These are phyloP conservation scores for Sesbania bispinosa DNA, from an alignment of 306 rosid species.

Conservation along the genomic window DNA sequence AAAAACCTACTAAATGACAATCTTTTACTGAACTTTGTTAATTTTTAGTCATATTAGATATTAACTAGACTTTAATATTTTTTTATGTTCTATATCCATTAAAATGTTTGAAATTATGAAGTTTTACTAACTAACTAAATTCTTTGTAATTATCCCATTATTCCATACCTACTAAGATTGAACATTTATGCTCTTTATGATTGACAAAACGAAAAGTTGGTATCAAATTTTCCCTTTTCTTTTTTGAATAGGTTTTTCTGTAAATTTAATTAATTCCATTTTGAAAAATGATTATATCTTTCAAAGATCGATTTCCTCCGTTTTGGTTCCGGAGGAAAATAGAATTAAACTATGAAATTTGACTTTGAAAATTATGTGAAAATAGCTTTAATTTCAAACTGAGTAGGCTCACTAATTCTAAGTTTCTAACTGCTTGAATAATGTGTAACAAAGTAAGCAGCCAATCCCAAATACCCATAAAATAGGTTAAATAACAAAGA, in stretches of 20 bases:
- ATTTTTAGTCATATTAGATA: too few relatives aligned
- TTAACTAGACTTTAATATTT: too few relatives aligned
- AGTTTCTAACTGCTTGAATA: neutral
- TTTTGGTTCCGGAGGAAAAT: neutral
- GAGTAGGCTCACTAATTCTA: neutral
- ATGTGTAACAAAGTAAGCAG: neutral
- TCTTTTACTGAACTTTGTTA: too few relatives aligned
- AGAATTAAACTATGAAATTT: neutral
- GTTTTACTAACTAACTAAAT: too few relatives aligned
- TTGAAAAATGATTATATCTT: neutral
- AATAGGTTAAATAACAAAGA: neutral
- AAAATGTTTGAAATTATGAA: too few relatives aligned
- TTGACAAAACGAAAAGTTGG: neutral
- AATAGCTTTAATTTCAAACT: neutral
- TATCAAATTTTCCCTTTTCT: neutral
- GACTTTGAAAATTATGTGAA: neutral
- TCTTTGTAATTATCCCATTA: too few relatives aligned
- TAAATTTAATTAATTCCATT: neutral
- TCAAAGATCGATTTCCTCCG: neutral
- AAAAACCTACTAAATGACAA: too few relatives aligned
- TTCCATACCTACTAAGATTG: too few relatives aligned
- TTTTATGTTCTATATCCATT: too few relatives aligned
- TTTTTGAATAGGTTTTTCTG: neutral
- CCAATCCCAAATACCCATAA: neutral
- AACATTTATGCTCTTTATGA: too few relatives aligned